These are phyloP conservation scores for Panaeolus cyanescens DNA, from an alignment of 768 basidiomycete genomes.

Conservation along the genomic window DNA sequence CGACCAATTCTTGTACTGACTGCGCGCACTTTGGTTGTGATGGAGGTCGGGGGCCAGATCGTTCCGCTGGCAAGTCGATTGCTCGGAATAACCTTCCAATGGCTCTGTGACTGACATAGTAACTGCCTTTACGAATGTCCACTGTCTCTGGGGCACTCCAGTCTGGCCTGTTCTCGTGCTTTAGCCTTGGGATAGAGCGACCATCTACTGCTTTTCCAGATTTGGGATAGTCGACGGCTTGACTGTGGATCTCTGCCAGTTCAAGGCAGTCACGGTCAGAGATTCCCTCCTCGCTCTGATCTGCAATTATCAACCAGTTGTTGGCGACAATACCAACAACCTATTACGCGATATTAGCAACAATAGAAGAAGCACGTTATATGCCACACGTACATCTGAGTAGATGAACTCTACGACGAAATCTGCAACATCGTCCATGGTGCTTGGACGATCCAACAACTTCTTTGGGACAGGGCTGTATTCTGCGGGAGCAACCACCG, in stretches of 20 bases:
- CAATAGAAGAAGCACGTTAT: not conserved
- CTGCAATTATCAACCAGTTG: slow-evolving; percentile 68
- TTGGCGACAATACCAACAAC: slow-evolving; percentile 62
- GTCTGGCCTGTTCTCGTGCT: slow-evolving; percentile 46
- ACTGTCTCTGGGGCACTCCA: slow-evolving; percentile 69
- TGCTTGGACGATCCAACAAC: slow-evolving; percentile 46
- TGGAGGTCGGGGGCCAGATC: slow-evolving; percentile 10
- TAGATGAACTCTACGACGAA: slow-evolving; percentile 73
- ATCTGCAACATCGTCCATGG: slow-evolving; percentile 65
- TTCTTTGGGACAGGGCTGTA: slow-evolving; percentile 53
- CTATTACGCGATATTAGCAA: slow-evolving; percentile 25
- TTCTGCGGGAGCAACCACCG: slow-evolving; percentile 37
- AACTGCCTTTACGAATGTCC: slow-evolving; percentile 32
- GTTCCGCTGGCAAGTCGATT: slow-evolving; percentile 52
- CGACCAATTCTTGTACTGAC: slow-evolving; percentile 20
- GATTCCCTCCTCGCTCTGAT: slow-evolving; percentile 48
- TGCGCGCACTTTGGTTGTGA: slow-evolving; percentile 5
- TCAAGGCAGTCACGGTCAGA: slow-evolving; percentile 51
- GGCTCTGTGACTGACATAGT: slow-evolving; percentile 54
- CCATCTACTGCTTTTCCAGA: slow-evolving; percentile 48
- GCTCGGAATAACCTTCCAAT: slow-evolving; percentile 65
- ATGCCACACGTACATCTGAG: slow-evolving; percentile 50
- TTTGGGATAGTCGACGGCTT: slow-evolving; percentile 71
- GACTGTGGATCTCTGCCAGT: slow-evolving; percentile 59
- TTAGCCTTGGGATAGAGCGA: slow-evolving; percentile 44